These are phyloP conservation scores for Debaryomycetaceae sp. DNA, from an alignment of 1,139 yeast genomes.

Conservation along the genomic window DNA sequence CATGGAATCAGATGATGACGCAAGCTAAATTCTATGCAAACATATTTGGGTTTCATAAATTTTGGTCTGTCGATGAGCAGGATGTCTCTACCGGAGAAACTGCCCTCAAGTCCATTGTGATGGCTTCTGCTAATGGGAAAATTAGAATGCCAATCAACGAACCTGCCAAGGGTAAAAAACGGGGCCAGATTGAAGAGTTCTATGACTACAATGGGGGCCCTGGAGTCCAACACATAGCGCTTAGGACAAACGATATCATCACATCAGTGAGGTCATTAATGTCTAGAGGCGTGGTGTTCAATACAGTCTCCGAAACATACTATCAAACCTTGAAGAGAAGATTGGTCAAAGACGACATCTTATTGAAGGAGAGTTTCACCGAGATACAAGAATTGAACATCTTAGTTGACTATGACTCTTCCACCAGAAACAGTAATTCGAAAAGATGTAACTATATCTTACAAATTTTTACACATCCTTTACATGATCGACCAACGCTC, in stretches of 20 bases:
- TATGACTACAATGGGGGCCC: slow-evolving; percentile 72
- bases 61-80: slow-evolving; percentile 80
- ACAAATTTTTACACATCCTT: slow-evolving; percentile 75
- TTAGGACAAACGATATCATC: slow-evolving; percentile 59
- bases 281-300: slow-evolving; percentile 66
- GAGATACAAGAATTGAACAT: slow-evolving; percentile 48
- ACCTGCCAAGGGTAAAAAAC: slow-evolving; percentile 65
- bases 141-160: slow-evolving; percentile 83
- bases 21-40: slow-evolving; percentile 58
- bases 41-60: slow-evolving; percentile 69
- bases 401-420: slow-evolving; percentile 69
- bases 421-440: slow-evolving; percentile 23
- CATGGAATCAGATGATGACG: slow-evolving; percentile 61
- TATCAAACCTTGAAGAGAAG: slow-evolving; percentile 48
- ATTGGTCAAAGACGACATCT: slow-evolving; percentile 30
- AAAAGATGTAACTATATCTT: slow-evolving; percentile 57
- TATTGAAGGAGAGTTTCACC: slow-evolving; percentile 44
- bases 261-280: slow-evolving; percentile 52
- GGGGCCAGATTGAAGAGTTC: slow-evolving; percentile 81
- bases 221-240: slow-evolving; percentile 80
- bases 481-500: slow-evolving; percentile 75
- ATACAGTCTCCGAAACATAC: slow-evolving; percentile 53
- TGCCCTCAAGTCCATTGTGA: slow-evolving; percentile 69
- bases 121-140: slow-evolving; percentile 64
- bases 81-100: slow-evolving; percentile 68